Percentiles rank a stretch among this genome's conserved stretches.
Conservation (phyloP, 176 grass and related monocot species). For the Raddia distichophylla region DNA sequence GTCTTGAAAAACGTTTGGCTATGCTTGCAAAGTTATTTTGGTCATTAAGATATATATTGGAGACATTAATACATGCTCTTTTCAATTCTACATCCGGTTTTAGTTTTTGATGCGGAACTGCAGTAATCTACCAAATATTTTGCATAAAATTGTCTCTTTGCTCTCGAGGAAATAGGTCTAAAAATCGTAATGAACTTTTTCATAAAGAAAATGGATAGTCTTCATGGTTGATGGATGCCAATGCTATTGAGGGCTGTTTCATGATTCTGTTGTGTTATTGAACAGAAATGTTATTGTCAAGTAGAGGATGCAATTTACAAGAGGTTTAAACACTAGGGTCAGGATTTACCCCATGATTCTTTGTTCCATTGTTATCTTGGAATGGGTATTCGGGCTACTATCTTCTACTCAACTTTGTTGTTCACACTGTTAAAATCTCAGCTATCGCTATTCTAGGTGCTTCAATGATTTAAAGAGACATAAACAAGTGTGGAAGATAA, state of each 20-base stretch:
- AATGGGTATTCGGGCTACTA: too few relatives aligned
- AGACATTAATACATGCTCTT: not conserved
- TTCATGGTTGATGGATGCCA: not conserved
- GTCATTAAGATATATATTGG: not conserved
- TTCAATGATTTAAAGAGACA: not conserved
- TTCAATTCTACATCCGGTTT: not conserved
- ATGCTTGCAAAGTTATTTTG: constrained; percentile 21
- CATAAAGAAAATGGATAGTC: not conserved
- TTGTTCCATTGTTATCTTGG: not conserved
- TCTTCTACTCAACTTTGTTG: not conserved
- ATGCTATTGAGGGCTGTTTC: not conserved
- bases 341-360: not conserved
- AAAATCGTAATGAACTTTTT: not conserved
- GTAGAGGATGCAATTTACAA: not conserved
- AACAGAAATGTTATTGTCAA: not conserved
- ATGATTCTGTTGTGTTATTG: constrained; percentile 13
- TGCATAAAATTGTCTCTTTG: constrained; percentile 1
- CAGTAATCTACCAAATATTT: not conserved
- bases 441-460: not conserved
- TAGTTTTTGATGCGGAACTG: not conserved
- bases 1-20: constrained; percentile 7
- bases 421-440: not conserved
- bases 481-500: not conserved
- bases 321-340: not conserved
- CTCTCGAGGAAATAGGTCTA: not conserved